Conservation (phyloP, 2,329 filamentous ascomycete genomes). For the Neonectria coccinea region DNA sequence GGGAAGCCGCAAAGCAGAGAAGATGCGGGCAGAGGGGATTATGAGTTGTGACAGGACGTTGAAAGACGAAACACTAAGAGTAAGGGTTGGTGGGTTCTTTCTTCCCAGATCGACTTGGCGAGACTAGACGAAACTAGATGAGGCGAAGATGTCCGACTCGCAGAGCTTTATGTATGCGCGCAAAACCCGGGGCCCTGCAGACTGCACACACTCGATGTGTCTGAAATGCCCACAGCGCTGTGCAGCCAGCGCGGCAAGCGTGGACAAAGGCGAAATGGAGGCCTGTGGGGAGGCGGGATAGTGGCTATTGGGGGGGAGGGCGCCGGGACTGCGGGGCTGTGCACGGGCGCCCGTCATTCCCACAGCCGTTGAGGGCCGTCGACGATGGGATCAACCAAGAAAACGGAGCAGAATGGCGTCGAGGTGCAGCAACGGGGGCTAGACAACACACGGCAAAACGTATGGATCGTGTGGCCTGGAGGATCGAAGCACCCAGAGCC, state of each 20-base stretch:
- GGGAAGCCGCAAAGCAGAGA: slow-evolving; percentile 1
- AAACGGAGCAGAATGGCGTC: slow-evolving; percentile 39
- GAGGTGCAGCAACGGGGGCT: slow-evolving; percentile 33
- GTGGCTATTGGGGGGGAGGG: slow-evolving; percentile 3
- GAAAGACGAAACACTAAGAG: slow-evolving; percentile 1
- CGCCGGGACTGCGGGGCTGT: slow-evolving; percentile 27
- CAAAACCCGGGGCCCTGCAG: not conserved
- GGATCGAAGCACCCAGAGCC: not conserved
- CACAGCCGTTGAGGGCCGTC: slow-evolving; percentile 14
- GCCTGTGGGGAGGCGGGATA: slow-evolving; percentile 1
- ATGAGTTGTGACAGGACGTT: slow-evolving; percentile 5
- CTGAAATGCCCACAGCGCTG: no score
- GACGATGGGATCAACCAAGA: slow-evolving; percentile 24
- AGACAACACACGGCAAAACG: slow-evolving; percentile 19
- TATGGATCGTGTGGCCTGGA: slow-evolving; percentile 1
- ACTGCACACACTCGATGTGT: no score
- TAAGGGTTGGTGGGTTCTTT: not conserved
- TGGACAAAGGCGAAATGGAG: slow-evolving; percentile 4
- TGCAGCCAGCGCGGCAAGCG: slow-evolving; percentile 8
- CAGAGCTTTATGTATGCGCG: slow-evolving; percentile 39
- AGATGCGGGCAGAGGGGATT: slow-evolving; percentile 16
- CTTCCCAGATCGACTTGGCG: slow-evolving; percentile 26
- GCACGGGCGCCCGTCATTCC: slow-evolving; percentile 29
- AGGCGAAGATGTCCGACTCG: slow-evolving; percentile 18
- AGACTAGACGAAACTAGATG: slow-evolving; percentile 21